Evolutionary conservation across 352 stramenopile genomes (phyloP), one percentile per base, ranked within the genome.

Genomic region (Pythium monospermum): DNA sequence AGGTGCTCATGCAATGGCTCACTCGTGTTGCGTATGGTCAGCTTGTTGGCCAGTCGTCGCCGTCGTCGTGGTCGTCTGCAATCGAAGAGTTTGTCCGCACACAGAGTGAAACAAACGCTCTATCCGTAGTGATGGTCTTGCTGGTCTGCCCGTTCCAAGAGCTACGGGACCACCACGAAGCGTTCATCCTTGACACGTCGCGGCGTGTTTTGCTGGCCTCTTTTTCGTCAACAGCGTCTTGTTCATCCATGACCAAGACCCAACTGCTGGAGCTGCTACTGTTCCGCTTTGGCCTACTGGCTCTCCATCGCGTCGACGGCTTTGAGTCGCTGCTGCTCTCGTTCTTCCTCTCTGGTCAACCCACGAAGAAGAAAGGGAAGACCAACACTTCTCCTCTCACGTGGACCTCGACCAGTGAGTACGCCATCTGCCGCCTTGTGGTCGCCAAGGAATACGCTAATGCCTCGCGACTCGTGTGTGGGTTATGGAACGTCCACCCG

Each of bases 321-420:
- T 47, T 88, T 33, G 62, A 88, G 46, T 22, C 65, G 0, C 38
- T 63, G 0, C 28, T 88, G 4, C 59, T 85, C 23, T 44, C 52
- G 0, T 81, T 79, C 30, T 53, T 58, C 33, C 28, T 72, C 36
- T 50, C 53, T 25, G 25, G 54, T 45, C 35, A 8, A 13, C 37
- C 41, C 7, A 31, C 25, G 27, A 56, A 59, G 26, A 55, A 25
- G 44, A 22, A 31, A 42, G 30, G 22, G 4, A n/a, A n/a, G n/a
- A n/a, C n/a, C n/a, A n/a, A n/a, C n/a, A n/a, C n/a, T n/a, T n/a
- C n/a, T n/a, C n/a, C n/a, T n/a, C 18, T 64, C 15, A 3, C 49
- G 49, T 91, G 77, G 76, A 91, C 73, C 2, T 84, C 77, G 21
- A 82, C 59, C 13, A 57, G 68, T 16, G 66, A 78, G 62, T 91